These are phyloP conservation scores for Tetrahymena thermophila DNA, from an alignment of 73 alveolate genomes.

Conservation along the genomic window DNA sequence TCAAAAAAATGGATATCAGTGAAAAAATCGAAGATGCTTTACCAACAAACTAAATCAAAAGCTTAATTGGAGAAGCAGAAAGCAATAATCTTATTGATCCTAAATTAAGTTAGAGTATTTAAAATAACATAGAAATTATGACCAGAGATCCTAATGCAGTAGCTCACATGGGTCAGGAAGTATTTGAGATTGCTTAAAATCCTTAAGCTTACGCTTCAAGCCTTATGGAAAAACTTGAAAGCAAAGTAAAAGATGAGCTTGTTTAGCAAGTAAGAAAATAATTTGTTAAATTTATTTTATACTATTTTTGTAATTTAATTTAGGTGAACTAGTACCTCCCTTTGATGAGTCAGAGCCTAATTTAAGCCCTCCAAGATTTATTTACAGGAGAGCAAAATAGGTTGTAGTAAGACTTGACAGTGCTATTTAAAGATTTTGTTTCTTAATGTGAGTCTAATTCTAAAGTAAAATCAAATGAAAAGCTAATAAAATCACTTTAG, in stretches of 20 bases:
- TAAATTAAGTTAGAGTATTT: neutral
- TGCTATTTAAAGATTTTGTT: neutral
- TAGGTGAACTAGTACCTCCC: neutral
- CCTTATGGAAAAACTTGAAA: constrained; percentile 35
- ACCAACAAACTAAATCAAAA: constrained; percentile 7
- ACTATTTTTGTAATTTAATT: neutral
- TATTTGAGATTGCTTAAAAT: constrained; percentile 32
- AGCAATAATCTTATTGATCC: constrained; percentile 13
- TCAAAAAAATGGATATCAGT: constrained; percentile 11
- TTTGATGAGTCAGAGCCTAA: neutral
- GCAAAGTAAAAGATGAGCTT: constrained; percentile 5
- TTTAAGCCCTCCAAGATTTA: neutral
- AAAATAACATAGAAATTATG: constrained; percentile 32
- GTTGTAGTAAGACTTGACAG: neutral
- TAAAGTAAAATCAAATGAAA: neutral
- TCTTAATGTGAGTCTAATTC: neutral
- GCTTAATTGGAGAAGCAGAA: constrained; percentile 29
- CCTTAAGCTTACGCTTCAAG: constrained; percentile 31
- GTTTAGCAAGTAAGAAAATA: constrained; percentile 15
- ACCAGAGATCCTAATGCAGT: constrained; percentile 32
- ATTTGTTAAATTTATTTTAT: too few species aligned
- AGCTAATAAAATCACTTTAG: neutral
- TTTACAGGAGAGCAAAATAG: neutral
- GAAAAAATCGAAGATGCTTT: constrained; percentile 12
- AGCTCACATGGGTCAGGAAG: constrained; percentile 26